These are phyloP conservation scores for Cutaneotrichosporon sp. DNA, from an alignment of 1,284 basidiomycete genomes.

Conservation along the genomic window DNA sequence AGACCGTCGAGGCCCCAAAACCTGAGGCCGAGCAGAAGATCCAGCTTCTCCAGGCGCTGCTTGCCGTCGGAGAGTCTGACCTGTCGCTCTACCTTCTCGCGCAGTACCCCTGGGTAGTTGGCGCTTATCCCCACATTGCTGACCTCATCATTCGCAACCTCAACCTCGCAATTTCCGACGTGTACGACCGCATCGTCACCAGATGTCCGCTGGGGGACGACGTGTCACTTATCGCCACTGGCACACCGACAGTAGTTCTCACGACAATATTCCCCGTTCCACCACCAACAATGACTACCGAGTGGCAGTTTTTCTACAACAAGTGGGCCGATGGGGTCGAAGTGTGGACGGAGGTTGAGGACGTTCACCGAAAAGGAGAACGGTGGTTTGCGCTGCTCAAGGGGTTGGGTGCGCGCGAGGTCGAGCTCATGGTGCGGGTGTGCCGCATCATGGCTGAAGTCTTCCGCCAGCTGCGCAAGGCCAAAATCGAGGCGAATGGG, in stretches of 20 bases:
- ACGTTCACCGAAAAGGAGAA: constrained; percentile 56
- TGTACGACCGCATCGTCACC: constrained; percentile 55
- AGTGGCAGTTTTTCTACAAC: constrained; percentile 85
- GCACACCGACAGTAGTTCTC: constrained; percentile 19
- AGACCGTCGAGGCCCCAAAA: constrained; percentile 39
- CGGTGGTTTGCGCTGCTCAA: constrained; percentile 71
- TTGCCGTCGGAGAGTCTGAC: constrained; percentile 76
- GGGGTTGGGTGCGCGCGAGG: constrained; percentile 67
- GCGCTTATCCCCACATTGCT: constrained; percentile 73
- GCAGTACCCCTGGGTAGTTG: constrained; percentile 79
- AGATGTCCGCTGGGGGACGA: neutral
- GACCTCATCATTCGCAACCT: constrained; percentile 75
- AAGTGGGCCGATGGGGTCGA: constrained; percentile 71
- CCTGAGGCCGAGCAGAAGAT: constrained; percentile 70
- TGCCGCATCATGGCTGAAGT: constrained; percentile 58
- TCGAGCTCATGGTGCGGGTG: constrained; percentile 60
- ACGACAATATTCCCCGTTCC: constrained; percentile 70
- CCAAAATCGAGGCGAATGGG: constrained; percentile 18
- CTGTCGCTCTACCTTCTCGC: constrained; percentile 73
- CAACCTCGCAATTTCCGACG: constrained; percentile 60
- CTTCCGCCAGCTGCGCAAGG: constrained; percentile 26
- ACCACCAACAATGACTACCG: constrained; percentile 61
- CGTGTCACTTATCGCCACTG: neutral
- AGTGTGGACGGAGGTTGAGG: constrained; percentile 59
- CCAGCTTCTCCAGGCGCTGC: constrained; percentile 70